Evolutionary conservation across 768 basidiomycete species (phyloP).

Genomic region (Collybiopsis confluens): DNA sequence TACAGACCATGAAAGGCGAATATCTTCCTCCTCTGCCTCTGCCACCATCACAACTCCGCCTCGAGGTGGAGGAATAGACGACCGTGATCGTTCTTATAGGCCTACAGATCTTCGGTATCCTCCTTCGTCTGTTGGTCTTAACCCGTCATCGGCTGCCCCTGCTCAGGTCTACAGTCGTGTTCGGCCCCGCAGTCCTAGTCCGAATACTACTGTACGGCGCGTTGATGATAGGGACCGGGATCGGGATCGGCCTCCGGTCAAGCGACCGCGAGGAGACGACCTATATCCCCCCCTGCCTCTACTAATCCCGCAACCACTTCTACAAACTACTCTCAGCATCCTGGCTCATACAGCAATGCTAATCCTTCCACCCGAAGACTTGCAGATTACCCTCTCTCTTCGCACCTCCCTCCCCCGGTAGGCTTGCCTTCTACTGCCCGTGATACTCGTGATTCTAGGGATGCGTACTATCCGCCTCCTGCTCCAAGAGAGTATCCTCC

Average conservation of each 20-base stretch:
- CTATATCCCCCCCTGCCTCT: not conserved
- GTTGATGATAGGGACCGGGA: not conserved
- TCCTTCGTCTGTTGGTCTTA: not conserved
- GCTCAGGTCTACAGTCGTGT: not conserved
- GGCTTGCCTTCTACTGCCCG: not conserved
- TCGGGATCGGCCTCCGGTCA: not conserved
- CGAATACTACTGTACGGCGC: not conserved
- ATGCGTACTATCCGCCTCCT: not conserved
- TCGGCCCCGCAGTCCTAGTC: constrained; percentile 4
- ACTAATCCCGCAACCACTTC: not conserved
- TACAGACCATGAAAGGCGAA: not conserved
- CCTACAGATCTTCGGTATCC: not conserved
- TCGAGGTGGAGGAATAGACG: not conserved
- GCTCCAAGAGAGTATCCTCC: not conserved
- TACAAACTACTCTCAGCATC: not conserved
- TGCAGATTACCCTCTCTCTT: not conserved
- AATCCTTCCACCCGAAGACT: not conserved
- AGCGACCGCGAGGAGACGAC: not conserved
- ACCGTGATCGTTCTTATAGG: constrained; percentile 3
- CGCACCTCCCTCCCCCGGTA: not conserved
- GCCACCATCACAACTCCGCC: not conserved
- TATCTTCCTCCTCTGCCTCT: not conserved
- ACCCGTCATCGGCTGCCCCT: not conserved
- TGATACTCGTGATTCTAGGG: not conserved
- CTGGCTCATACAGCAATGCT: not conserved